Evolutionary conservation across 2,329 filamentous ascomycete species (phyloP).

Genomic region (Pseudogymnoascus sp.): DNA sequence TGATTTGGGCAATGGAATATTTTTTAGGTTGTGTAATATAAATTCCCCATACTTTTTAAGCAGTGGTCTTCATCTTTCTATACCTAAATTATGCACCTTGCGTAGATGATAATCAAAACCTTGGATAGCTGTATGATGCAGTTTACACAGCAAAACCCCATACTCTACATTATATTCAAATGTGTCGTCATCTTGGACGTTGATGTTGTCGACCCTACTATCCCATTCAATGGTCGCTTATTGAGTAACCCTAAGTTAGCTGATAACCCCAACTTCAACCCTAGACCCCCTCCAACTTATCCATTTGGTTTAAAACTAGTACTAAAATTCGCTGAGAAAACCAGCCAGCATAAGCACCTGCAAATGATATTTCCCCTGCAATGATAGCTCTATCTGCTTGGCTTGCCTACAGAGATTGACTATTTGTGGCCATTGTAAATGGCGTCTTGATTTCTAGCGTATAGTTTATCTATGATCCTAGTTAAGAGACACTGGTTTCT

Average conservation of each 20-base stretch:
- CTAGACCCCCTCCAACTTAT: background rate
- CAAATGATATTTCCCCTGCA: too few relatives aligned
- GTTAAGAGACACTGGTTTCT: too few relatives aligned
- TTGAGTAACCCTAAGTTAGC: background rate
- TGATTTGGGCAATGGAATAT: background rate
- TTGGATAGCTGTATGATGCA: background rate
- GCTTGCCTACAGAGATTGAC: too few relatives aligned
- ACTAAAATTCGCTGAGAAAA: too few relatives aligned
- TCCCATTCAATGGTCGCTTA: background rate
- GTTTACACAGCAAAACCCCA: background rate
- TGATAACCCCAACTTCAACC: background rate
- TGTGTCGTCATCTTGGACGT: background rate
- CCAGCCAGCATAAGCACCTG: too few relatives aligned
- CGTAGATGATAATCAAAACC: background rate
- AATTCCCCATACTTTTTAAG: background rate
- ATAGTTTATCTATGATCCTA: too few relatives aligned
- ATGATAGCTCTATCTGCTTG: too few relatives aligned
- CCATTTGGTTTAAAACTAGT: too few relatives aligned
- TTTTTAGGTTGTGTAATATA: background rate
- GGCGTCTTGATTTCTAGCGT: too few relatives aligned
- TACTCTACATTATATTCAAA: background rate
- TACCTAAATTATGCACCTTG: background rate
- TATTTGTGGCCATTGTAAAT: too few relatives aligned
- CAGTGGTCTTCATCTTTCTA: background rate
- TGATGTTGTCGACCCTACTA: background rate